Conservation (phyloP, 768 basidiomycete genomes). For the Serpula lacrymans region DNA sequence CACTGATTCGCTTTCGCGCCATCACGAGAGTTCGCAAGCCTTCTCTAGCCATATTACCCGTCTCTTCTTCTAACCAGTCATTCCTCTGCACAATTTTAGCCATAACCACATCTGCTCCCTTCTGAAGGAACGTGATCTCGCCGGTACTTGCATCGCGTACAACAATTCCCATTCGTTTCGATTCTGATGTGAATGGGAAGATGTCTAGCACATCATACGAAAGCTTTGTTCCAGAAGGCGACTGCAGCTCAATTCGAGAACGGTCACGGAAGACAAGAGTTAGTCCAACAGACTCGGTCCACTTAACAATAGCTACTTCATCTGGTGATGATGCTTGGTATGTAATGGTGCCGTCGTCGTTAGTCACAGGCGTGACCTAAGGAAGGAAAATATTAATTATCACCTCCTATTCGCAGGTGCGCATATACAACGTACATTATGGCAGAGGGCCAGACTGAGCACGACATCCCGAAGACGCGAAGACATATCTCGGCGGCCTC, state of each 20-base stretch:
- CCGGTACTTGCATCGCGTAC: conserved; percentile 74
- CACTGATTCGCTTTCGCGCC: conserved; percentile 72
- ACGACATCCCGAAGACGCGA: conserved; percentile 91
- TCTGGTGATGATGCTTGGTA: conserved; percentile 99
- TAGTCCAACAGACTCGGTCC: conserved; percentile 94
- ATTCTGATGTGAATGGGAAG: conserved; percentile 98
- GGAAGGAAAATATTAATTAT: background rate
- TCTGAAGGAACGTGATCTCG: conserved; percentile 89
- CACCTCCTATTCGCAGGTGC: too few species aligned
- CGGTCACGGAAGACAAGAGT: conserved; percentile 89
- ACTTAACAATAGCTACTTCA: conserved; percentile 97
- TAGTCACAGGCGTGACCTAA: conserved; percentile 92
- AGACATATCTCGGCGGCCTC: conserved; percentile 93
- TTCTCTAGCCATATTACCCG: conserved; percentile 97
- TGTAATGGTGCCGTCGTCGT: conserved; percentile 92
- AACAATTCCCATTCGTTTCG: conserved; percentile 98
- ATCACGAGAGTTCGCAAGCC: conserved; percentile 93
- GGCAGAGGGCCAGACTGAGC: conserved; percentile 89
- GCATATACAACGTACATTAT: conserved; percentile 79
- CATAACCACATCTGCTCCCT: conserved; percentile 99
- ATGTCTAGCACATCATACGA: conserved; percentile 87
- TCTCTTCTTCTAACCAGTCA: conserved; percentile 99
- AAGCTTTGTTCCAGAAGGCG: conserved; percentile 59
- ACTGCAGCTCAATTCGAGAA: conserved; percentile 80
- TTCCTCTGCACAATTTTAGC: conserved; percentile 90